Percentiles rank a stretch among this genome's conserved stretches.
Evolutionary conservation across 148 eudicot species (phyloP).

Genomic region (Chenopodium suecicum): DNA sequence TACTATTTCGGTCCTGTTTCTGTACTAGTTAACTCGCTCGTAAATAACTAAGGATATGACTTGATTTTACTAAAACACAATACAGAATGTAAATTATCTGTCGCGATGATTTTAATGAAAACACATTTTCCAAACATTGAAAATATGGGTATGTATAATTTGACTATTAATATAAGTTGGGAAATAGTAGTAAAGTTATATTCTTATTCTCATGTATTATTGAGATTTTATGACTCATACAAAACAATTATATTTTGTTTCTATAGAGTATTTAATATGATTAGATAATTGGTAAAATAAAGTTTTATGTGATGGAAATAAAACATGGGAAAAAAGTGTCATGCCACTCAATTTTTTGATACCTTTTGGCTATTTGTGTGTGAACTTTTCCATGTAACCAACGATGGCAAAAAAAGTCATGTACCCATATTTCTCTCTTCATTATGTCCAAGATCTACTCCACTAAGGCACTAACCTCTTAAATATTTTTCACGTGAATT

Average conservation of each 20-base stretch:
- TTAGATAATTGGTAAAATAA: neutral
- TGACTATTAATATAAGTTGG: too few relatives aligned
- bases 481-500: constrained; percentile 27
- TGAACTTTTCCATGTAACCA: constrained; percentile 25
- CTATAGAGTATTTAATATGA: neutral
- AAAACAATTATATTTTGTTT: too few relatives aligned
- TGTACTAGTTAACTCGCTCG: too few relatives aligned
- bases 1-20: too few relatives aligned
- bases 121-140: too few relatives aligned
- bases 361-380: constrained; percentile 21
- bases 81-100: too few relatives aligned
- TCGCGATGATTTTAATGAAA: too few relatives aligned
- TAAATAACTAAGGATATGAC: too few relatives aligned
- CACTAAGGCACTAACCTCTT: constrained; percentile 10
- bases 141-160: too few relatives aligned
- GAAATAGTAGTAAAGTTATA: too few relatives aligned
- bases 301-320: neutral
- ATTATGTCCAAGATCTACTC: constrained; percentile 15
- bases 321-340: neutral
- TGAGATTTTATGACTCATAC: too few relatives aligned
- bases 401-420: constrained; percentile 15
- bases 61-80: neutral
- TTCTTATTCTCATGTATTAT: too few relatives aligned
- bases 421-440: constrained; percentile 11
- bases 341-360: constrained; percentile 17